Base-by-base conservation (phyloP, 768 basidiomycete genomes). In the Hortiboletus campestris region DNA sequence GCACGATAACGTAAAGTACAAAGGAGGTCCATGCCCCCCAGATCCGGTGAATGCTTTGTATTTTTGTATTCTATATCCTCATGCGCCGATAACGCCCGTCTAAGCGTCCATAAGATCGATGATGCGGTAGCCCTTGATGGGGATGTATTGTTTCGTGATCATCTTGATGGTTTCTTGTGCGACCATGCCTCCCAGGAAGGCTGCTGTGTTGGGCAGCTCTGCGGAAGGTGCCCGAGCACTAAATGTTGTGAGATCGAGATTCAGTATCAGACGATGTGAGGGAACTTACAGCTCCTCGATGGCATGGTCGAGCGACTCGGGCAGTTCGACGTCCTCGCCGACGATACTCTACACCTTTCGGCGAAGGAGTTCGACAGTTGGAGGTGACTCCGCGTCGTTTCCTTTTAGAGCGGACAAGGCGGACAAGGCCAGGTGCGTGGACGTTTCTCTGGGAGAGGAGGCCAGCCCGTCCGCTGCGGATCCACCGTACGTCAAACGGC, bases 101-200 rank as follows among this genome's bases (percentile, higher is more conserved):
- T 83, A 87, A 19, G 84, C 85, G 49, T 88, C 88, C 28, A 92
- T 79, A 58, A 97, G 79, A 73, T 98, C 94, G 46, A 96, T 76
- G 22, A 92, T 79, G 63, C 89, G 91, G 60, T 87, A 88, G 14
- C 91, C 91, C 57, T 88, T 84, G 59, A 96, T 80, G 8, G 97
- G 95, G 14, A 95, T 81, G 68, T 99, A 99, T 72, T 99, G 97
- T 64, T 84, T 86, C 54, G 96, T 99, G 64, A 96, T 88, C 74
- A 98, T 80, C 80, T 99, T 98, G 79, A 98, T 98, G 7, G 86
- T 85, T 68, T 99, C 97, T 63, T 99, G 97, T 25, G 95, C 94
- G 20, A 98, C 88, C 35, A 98, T 72, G 3, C 97, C 97, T 2
- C 97, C 97, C 0, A 98, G 76, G 65, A 98, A 84, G 2, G 95